These are phyloP conservation scores for Pseudocercospora musae DNA, from an alignment of 2,329 filamentous ascomycete genomes.

Conservation along the genomic window DNA sequence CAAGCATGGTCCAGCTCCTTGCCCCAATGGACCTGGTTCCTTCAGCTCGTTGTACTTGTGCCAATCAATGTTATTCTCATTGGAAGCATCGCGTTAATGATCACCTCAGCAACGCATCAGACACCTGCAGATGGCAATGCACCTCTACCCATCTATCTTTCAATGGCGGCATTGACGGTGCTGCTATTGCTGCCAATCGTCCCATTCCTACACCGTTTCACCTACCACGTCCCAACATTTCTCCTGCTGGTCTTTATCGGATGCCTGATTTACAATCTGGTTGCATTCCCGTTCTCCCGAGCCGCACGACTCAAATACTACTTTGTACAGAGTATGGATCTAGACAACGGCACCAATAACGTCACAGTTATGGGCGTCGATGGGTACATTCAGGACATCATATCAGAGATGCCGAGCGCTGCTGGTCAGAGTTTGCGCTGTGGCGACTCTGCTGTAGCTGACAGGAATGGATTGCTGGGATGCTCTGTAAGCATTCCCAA, in stretches of 20 bases:
- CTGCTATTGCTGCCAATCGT: constrained; percentile 71
- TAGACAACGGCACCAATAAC: constrained; percentile 65
- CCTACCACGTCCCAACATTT: constrained; percentile 75
- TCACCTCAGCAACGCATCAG: constrained; percentile 71
- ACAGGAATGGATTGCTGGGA: constrained; percentile 54
- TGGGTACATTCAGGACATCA: constrained; percentile 64
- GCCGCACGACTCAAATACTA: constrained; percentile 79
- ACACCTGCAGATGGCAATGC: constrained; percentile 80
- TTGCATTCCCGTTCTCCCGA: constrained; percentile 82
- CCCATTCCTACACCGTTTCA: constrained; percentile 84
- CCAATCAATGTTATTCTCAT: constrained; percentile 75
- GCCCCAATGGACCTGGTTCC: constrained; percentile 79
- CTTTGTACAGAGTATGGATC: constrained; percentile 77
- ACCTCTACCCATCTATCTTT: constrained; percentile 67
- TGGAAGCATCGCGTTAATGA: constrained; percentile 70
- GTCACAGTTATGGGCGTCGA: constrained; percentile 68
- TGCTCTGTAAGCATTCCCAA: constrained; percentile 50
- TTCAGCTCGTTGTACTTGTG: constrained; percentile 78
- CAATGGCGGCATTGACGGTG: constrained; percentile 65
- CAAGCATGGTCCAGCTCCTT: constrained; percentile 80
- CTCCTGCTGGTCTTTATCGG: constrained; percentile 68
- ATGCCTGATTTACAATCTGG: constrained; percentile 80
- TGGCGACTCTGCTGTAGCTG: constrained; percentile 38
- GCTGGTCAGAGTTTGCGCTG: constrained; percentile 54
- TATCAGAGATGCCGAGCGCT: constrained; percentile 68